A percentile compares a stretch with the other conserved stretches of the same genome.
These are phyloP conservation scores for Botryotinia convoluta DNA, from an alignment of 2,329 filamentous ascomycete species.

Conservation along the genomic window DNA sequence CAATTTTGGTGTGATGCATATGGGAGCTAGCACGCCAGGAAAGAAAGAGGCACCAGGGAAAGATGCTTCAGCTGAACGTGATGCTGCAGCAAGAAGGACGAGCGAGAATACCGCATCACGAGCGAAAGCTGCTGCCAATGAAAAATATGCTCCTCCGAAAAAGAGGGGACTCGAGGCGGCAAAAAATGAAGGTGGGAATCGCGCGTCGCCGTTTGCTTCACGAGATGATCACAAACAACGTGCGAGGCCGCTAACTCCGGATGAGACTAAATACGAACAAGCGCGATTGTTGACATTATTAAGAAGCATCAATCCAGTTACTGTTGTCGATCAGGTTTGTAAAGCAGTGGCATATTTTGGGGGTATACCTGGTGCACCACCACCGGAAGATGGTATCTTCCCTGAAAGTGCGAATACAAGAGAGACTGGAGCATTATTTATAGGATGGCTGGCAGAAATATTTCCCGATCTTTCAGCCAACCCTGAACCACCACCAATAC, in stretches of 20 bases:
- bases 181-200: constrained; percentile 28
- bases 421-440: constrained; percentile 55
- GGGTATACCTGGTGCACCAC: constrained; percentile 54
- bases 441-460: constrained; percentile 62
- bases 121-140: constrained; percentile 54
- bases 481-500: constrained; percentile 25
- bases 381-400: constrained; percentile 50
- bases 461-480: constrained; percentile 46
- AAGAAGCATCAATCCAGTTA: constrained; percentile 52
- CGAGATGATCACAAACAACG: constrained; percentile 34
- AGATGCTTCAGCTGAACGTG: constrained; percentile 55
- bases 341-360: constrained; percentile 64
- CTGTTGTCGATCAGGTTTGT: constrained; percentile 61
- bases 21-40: constrained; percentile 46
- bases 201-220: constrained; percentile 32
- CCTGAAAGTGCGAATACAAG: constrained; percentile 56
- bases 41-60: constrained; percentile 37
- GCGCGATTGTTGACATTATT: constrained; percentile 57
- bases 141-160: constrained; percentile 51
- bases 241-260: constrained; percentile 41
- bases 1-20: constrained; percentile 63
- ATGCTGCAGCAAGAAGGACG: constrained; percentile 55
- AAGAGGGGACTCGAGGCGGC: constrained; percentile 34
- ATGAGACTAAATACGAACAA: constrained; percentile 58
- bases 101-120: constrained; percentile 60